Base-by-base conservation (phyloP, 2,329 filamentous ascomycete genomes). In the Catunica adiposa region DNA sequence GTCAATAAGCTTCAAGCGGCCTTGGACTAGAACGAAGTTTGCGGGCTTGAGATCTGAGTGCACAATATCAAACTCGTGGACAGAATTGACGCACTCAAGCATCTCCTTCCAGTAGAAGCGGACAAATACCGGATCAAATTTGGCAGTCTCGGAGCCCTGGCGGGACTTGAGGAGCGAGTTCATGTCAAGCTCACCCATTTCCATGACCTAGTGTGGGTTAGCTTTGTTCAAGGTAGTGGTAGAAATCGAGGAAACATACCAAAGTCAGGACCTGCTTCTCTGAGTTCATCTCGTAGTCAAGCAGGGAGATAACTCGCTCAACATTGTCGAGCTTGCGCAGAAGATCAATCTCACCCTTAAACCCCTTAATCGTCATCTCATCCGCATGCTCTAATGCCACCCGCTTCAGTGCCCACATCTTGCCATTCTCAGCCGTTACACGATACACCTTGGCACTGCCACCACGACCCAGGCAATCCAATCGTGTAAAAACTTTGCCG, bases 61-160 rank as follows among this genome's bases (percentile, higher is more conserved):
- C 2, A 98, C 92, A 60, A 98, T 89, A 64, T 96, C 89, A 66
- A 84, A 77, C 11, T 84, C 79, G 66, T 98, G 92, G 1, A 98
- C 89, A 0, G 90, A 80, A 62, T 86, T 80, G 4, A 98, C 80
- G 66, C 92, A 97, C 67, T 95, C 89, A 17, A 98, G 82, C 92
- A 98, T 98, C 70, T 98, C 92, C 68, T 94, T 92, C 92, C 92
- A 98, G 73, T 95, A 95, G 69, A 86, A 94, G n/a, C 92, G 84
- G 11, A 92, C 88, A 67, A 97, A 96, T 54, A 84, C 86, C 1
- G 87, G 77, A 65, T 98, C 92, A 59, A 98, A 84, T 58, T 76
- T 79, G 40, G 86, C 79, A 55, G 84, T 79, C 59, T 89, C 83
- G 0, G 75, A 78, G 63, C 82, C 86, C 63, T 86, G 72, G 8